Evolutionary conservation across 441 rosid species (phyloP), one percentile per base, ranked within the genome.

Genomic region (Gossypium gossypioides): DNA sequence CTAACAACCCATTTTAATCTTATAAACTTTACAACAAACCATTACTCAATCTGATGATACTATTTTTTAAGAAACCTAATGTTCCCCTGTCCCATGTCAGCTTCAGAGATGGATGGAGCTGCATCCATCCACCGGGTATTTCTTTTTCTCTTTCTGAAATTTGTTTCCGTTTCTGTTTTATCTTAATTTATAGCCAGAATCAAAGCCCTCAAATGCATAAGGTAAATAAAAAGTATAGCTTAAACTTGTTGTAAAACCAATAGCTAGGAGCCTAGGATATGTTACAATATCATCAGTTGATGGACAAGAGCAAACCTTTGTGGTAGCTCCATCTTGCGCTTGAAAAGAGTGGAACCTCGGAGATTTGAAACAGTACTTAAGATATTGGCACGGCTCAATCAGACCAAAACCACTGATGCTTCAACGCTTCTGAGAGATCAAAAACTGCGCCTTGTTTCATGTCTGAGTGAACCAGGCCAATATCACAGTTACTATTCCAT

Each of bases 351-450:
- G 58, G 52, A 24, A 32, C 15, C 55, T 15, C 4, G 18, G 59
- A 44, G 46, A 44, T 25, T 64, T 72, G 81, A 79, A 82, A 83
- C 34, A 76, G 81, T 64, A 76, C 73, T 76, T 76, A 60, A 77
- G 86, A 82, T 82, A 85, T 85, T 85, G 86, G 84, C 88, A 74
- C 88, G 88, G 88, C 86, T 85, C 88, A 85, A 85, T 85, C 88
- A 85, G 70, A 82, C 46, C 25, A 59, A 71, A 48, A 60, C 52
- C 21, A 21, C 52, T 13, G 15, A 32, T 50, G 71, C 58, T 68
- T 29, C 44, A 16, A 29, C 18, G 50, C 52, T 19, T 34, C 40
- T 13, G 37, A 34, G 18, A 51, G 56, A 51, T 51, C 32, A 21
- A 16, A 18, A 32, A 37, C 2, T 18, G 32, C 32, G 1, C 56